Evolutionary conservation across 2,329 filamentous ascomycete species (phyloP), one percentile per base, ranked within the genome.

Genomic region (Fusarium buxicola): DNA sequence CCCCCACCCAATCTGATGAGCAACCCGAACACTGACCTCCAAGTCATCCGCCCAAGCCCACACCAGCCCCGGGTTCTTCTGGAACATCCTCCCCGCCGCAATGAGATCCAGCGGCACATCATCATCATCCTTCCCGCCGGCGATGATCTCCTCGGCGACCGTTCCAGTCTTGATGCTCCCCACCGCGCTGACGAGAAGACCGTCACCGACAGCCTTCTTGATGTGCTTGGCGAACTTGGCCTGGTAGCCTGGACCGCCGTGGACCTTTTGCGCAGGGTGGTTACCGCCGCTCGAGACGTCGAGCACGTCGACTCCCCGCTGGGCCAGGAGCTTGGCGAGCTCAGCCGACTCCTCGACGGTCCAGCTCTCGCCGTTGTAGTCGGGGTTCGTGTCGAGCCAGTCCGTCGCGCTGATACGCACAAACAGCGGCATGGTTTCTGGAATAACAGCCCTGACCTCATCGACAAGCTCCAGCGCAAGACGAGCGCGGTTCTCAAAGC

Each of bases 331-430:
- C 40, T 81, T 73, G 0, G 91, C 89, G 2, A 95, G 82, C 44
- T 80, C 80, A 27, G 86, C 80, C 0, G 86, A 88, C 51, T 94
- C 83, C 13, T 87, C 82, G 3, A 86, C 66, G 0, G 83, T 89
- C 91, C 92, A 95, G 68, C 84, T 86, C 64, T 88, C 84, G 10
- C 81, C 77, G 16, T 81, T 74, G 31, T 80, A 81, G 8, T 80
- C 79, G 1, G 81, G 80, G 44, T 84, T 81, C 55, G 84, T 80
- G 57, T 92, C 88, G 0, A 94, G 81, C 89, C 89, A 93, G 70
- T 94, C 91, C 0, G 87, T 89, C 0, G 88, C 89, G n/a, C 85
- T 89, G 64, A 94, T 84, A 21, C 92, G 86, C 10, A 92, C 78
- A 71, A 94, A 89, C 0, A 94, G 79, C 0, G 92, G 92, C 85